These are phyloP conservation scores for Wickerhamiella azyma DNA, from an alignment of 805 yeast genomes.

Conservation along the genomic window DNA sequence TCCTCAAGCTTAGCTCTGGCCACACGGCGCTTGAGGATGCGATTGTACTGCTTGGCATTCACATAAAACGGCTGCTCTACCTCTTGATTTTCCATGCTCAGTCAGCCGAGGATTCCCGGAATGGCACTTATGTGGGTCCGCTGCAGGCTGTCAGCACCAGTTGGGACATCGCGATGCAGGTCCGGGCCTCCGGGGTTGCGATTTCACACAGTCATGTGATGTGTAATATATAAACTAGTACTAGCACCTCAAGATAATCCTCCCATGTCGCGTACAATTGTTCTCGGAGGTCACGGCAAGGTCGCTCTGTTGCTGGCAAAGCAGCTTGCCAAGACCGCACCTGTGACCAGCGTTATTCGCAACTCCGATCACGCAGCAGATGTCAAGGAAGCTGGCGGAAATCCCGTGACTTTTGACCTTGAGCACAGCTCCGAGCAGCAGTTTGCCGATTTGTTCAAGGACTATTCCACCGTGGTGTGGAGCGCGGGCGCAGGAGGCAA, in stretches of 20 bases:
- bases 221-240: too few relatives aligned
- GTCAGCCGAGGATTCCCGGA: neutral
- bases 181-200: too few relatives aligned
- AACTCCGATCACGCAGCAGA: constrained; percentile 32
- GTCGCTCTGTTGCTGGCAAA: constrained; percentile 37
- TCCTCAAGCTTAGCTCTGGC: constrained; percentile 93
- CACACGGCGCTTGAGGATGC: constrained; percentile 81
- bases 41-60: constrained; percentile 93
- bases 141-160: too few relatives aligned
- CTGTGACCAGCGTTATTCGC: constrained; percentile 34
- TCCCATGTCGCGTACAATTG: constrained; percentile 3
- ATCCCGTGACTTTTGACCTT: constrained; percentile 28
- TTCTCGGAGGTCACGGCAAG: constrained; percentile 51
- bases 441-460: constrained; percentile 30
- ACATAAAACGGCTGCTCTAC: constrained; percentile 90
- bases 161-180: too few relatives aligned
- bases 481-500: constrained; percentile 49
- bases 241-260: too few relatives aligned
- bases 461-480: constrained; percentile 44
- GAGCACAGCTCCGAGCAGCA: constrained; percentile 25
- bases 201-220: too few relatives aligned
- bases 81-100: constrained; percentile 13
- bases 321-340: constrained; percentile 24
- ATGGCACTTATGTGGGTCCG: neutral
- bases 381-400: constrained; percentile 29